Conservation (phyloP, 1,284 basidiomycete species). For the Marasmius tenuissimus region DNA sequence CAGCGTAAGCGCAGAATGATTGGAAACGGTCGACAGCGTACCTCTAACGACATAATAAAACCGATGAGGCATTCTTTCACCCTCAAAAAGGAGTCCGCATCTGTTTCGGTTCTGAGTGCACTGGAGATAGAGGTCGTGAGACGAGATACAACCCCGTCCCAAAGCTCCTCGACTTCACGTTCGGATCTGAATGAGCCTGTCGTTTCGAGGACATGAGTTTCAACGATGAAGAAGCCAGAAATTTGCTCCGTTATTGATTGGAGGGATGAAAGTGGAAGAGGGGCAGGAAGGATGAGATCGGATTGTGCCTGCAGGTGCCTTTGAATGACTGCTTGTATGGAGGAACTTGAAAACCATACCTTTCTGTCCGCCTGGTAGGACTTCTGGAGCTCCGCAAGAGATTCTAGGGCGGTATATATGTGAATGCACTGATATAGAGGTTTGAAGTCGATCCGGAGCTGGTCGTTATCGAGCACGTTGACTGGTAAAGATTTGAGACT, state of each 20-base stretch:
- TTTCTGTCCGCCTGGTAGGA: slow-evolving; percentile 97
- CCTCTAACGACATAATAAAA: slow-evolving; percentile 94
- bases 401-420: slow-evolving; percentile 91
- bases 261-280: slow-evolving; percentile 57
- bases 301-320: slow-evolving; percentile 79
- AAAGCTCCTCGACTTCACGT: slow-evolving; percentile 92
- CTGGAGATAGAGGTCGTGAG: slow-evolving; percentile 77
- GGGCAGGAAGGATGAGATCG: slow-evolving; percentile 85
- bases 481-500: slow-evolving; percentile 44
- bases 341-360: slow-evolving; percentile 40
- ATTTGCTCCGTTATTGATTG: slow-evolving; percentile 85
- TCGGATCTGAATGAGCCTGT: slow-evolving; percentile 86
- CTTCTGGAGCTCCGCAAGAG: slow-evolving; percentile 84
- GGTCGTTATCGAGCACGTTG: slow-evolving; percentile 90
- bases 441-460: slow-evolving; percentile 88
- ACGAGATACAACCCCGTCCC: slow-evolving; percentile 86
- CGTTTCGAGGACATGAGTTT: slow-evolving; percentile 89
- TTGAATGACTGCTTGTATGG: slow-evolving; percentile 12
- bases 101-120: slow-evolving; percentile 74
- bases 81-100: slow-evolving; percentile 81
- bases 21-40: slow-evolving; percentile 28
- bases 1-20: slow-evolving; percentile 11
- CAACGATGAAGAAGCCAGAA: slow-evolving; percentile 98
- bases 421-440: slow-evolving; percentile 97
- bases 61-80: slow-evolving; percentile 85